phyloP scores from a whole-genome alignment of 2,329 filamentous ascomycete genomes.

The Allantophomopsis lycopodina region DNA sequence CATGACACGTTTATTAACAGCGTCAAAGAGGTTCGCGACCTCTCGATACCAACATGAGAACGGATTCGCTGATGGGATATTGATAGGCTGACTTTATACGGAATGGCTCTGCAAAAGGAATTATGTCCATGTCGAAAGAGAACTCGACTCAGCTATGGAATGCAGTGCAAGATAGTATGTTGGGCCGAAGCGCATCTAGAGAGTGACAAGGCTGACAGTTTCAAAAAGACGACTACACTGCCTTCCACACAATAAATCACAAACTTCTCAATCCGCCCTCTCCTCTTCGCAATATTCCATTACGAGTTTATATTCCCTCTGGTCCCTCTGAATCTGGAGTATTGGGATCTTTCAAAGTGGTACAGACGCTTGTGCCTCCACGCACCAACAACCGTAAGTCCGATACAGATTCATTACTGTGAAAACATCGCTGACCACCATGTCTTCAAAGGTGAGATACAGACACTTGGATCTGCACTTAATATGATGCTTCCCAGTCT shows the following conservation, averaged over 20 bases:
- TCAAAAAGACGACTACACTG: no score
- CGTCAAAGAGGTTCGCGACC: conserved; percentile 41
- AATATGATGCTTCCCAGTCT: conserved; percentile 63
- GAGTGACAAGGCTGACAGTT: no score
- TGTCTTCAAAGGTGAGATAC: conserved; percentile 29
- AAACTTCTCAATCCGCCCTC: conserved; percentile 65
- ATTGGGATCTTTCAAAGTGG: conserved; percentile 48
- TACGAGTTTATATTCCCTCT: conserved; percentile 74
- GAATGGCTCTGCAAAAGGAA: conserved; percentile 55
- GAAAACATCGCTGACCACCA: conserved; percentile 5
- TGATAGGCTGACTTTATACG: conserved; percentile 43
- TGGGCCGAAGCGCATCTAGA: neutral
- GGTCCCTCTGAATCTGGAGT: conserved; percentile 21
- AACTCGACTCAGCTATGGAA: conserved; percentile 55
- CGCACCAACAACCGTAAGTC: conserved; percentile 20
- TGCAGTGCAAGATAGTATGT: conserved; percentile 43
- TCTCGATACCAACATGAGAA: neutral
- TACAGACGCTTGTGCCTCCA: conserved; percentile 62
- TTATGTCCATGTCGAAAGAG: conserved; percentile 58
- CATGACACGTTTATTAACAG: conserved; percentile 56
- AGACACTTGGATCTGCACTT: conserved; percentile 66
- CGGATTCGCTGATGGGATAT: neutral
- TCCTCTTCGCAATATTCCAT: conserved; percentile 68
- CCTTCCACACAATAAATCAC: conserved; percentile 60
- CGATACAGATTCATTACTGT: neutral